phyloP scores from a whole-genome alignment of 805 yeast species.

The Lipomyces chichibuensis region DNA sequence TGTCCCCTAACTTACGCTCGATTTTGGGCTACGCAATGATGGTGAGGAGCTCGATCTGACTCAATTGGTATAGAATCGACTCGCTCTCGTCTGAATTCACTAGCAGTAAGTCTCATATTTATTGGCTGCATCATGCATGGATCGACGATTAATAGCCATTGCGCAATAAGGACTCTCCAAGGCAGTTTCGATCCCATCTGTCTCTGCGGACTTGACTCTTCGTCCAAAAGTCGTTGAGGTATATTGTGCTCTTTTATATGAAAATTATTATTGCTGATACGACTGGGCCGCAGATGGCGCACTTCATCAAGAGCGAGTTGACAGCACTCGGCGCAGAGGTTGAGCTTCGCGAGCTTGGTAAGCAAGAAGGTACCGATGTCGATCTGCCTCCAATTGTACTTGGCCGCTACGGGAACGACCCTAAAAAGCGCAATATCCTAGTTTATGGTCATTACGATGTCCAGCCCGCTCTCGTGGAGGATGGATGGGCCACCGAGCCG shows the following conservation, averaged over 20 bases:
- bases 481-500: slow-evolving; percentile 96
- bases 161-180: slow-evolving; percentile 55
- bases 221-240: slow-evolving; percentile 81
- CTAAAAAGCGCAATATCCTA: slow-evolving; percentile 81
- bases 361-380: slow-evolving; percentile 65
- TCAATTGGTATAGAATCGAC: slow-evolving; percentile 25
- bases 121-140: background rate
- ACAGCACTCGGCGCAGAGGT: slow-evolving; percentile 73
- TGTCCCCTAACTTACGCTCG: background rate
- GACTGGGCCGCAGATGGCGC: slow-evolving; percentile 61
- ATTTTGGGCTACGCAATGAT: background rate
- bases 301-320: slow-evolving; percentile 73
- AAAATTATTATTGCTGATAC: background rate
- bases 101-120: slow-evolving; percentile 17
- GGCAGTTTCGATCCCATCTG: slow-evolving; percentile 95
- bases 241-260: background rate
- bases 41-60: background rate
- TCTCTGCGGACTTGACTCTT: slow-evolving; percentile 83
- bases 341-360: slow-evolving; percentile 79
- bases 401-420: slow-evolving; percentile 81
- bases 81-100: slow-evolving; percentile 26
- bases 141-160: background rate
- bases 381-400: slow-evolving; percentile 94
- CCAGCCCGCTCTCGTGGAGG: slow-evolving; percentile 90
- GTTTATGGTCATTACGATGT: slow-evolving; percentile 98